Conservation (phyloP, 179 eudicot genomes). For the Vitellaria paradoxa region DNA sequence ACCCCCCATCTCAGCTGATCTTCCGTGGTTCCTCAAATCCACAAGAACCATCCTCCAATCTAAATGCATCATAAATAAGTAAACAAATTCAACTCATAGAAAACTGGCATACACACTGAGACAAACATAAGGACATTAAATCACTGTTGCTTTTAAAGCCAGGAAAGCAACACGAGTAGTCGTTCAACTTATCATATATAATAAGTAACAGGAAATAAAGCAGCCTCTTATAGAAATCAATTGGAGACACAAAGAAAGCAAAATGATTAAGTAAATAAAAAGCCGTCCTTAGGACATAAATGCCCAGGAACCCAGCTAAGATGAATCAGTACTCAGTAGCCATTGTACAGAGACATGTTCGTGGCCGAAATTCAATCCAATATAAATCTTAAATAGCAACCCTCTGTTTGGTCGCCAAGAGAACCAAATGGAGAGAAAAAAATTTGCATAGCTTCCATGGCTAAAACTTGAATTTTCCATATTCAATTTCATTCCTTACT, state of each 20-base stretch:
- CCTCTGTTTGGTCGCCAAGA: too few relatives aligned
- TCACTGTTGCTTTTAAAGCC: not conserved
- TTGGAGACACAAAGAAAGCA: not conserved
- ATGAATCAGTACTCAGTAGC: not conserved
- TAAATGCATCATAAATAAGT: constrained; percentile 18
- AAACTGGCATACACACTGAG: not conserved
- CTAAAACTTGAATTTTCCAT: not conserved
- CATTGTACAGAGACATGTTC: not conserved
- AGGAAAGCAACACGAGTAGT: too few relatives aligned
- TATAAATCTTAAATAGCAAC: not conserved
- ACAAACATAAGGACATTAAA: not conserved
- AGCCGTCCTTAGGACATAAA: too few relatives aligned
- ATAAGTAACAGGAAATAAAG: not conserved
- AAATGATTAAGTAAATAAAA: not conserved
- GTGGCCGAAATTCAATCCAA: not conserved
- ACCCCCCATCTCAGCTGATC: constrained; percentile 59
- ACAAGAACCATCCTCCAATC: constrained; percentile 88
- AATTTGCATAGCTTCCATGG: not conserved
- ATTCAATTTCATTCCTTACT: not conserved
- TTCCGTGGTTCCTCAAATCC: constrained; percentile 90
- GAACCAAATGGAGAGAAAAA: not conserved
- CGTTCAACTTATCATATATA: not conserved
- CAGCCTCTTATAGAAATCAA: not conserved
- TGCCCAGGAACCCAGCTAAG: not conserved
- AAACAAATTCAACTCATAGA: constrained; percentile 1